A percentile compares a stretch with the other conserved stretches of the same genome.
Evolutionary conservation across 257 asterid species (phyloP).

Genomic region (Penstemon barbatus): DNA sequence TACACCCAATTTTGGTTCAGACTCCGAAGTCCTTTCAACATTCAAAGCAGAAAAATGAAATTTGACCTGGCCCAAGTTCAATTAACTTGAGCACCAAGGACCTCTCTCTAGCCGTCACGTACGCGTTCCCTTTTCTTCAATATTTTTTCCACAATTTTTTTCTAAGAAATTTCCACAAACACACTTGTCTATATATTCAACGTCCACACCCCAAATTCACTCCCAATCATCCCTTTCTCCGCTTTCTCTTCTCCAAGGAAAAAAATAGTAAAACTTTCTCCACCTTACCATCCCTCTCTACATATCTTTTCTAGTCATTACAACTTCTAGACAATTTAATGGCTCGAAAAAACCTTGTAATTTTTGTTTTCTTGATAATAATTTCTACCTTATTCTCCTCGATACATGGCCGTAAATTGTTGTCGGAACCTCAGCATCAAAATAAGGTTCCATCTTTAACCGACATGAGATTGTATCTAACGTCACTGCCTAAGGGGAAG

Average conservation of each 20-base stretch:
- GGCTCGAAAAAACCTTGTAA: conserved; percentile 8
- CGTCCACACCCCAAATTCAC: background rate
- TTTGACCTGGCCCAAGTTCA: conserved; percentile 44
- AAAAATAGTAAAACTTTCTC: no score
- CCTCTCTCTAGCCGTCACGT: conserved; percentile 1
- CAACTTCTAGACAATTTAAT: background rate
- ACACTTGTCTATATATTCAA: conserved; percentile 12
- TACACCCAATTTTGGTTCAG: no score
- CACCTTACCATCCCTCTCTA: background rate
- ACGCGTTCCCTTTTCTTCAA: conserved; percentile 17
- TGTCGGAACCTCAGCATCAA: no score
- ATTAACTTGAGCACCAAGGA: conserved; percentile 42
- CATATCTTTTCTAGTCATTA: background rate
- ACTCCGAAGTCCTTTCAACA: background rate
- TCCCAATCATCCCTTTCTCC: background rate
- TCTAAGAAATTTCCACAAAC: background rate
- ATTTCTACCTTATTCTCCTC: conserved; percentile 22
- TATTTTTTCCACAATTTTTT: background rate
- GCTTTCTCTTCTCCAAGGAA: background rate
- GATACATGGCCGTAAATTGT: conserved; percentile 21
- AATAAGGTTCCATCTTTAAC: conserved; percentile 22
- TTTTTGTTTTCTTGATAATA: conserved; percentile 8
- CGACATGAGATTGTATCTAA: conserved; percentile 32
- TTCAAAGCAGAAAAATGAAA: conserved; percentile 6
- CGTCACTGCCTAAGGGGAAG: conserved; percentile 54